These are phyloP conservation scores for Chlorella sp. DNA, from an alignment of 139 green algal genomes.

Conservation along the genomic window DNA sequence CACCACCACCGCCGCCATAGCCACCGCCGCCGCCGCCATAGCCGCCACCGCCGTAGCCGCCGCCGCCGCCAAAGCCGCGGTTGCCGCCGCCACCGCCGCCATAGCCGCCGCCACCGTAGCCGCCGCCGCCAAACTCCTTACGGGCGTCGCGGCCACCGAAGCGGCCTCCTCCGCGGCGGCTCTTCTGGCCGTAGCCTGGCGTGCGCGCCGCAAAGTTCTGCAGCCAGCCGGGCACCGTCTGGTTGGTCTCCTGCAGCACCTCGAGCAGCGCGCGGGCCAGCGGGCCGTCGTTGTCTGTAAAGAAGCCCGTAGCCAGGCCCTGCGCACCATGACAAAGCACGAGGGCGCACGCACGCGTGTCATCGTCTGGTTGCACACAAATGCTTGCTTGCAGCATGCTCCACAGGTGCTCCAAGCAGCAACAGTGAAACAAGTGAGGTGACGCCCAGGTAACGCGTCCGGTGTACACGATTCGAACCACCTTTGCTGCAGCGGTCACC, in stretches of 20 bases:
- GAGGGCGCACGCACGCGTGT: too few relatives aligned
- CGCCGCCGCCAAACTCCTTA: constrained; percentile 53
- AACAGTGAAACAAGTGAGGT: too few relatives aligned
- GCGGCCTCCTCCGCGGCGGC: constrained; percentile 44
- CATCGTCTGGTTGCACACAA: too few relatives aligned
- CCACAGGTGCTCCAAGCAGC: too few relatives aligned
- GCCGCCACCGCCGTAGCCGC: constrained; percentile 36
- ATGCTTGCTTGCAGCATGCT: too few relatives aligned
- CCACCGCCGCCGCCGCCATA: constrained; percentile 29
- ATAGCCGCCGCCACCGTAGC: constrained; percentile 35
- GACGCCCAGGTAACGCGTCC: too few relatives aligned
- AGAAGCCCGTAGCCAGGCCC: constrained; percentile 94
- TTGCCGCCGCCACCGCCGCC: constrained; percentile 26
- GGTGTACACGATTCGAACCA: too few relatives aligned
- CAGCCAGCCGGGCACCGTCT: constrained; percentile 93
- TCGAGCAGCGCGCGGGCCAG: constrained; percentile 76
- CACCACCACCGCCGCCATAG: constrained; percentile 1
- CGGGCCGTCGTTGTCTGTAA: constrained; percentile 83
- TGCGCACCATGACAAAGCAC: too few relatives aligned
- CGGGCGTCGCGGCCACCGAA: constrained; percentile 92
- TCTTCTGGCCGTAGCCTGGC: constrained; percentile 52
- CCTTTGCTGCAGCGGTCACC: too few relatives aligned
- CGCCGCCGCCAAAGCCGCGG: constrained; percentile 25
- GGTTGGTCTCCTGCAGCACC: constrained; percentile 85
- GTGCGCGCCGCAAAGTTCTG: constrained; percentile 60